Evolutionary conservation across 1,284 basidiomycete species (phyloP).

Genomic region (Leccinum subrobustum): DNA sequence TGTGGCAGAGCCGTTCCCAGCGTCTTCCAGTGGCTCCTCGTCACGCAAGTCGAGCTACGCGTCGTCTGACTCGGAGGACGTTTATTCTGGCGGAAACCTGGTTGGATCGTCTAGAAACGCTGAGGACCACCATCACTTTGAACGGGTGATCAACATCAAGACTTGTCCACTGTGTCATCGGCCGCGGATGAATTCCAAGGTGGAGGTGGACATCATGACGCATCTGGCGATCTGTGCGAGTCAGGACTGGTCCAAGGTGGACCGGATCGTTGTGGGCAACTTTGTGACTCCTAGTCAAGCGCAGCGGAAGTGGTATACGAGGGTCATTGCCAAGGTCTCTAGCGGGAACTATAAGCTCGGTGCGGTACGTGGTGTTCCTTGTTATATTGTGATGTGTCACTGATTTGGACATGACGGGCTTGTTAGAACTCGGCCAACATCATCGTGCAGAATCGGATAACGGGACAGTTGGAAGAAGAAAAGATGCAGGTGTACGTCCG

Average conservation of each 20-base stretch:
- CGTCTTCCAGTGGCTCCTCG: conserved; percentile 20
- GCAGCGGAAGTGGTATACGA: conserved; percentile 95
- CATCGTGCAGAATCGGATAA: conserved; percentile 88
- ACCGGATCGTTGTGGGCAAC: conserved; percentile 89
- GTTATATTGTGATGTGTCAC: not conserved
- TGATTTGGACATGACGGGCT: not conserved
- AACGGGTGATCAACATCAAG: conserved; percentile 93
- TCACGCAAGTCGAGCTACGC: conserved; percentile 36
- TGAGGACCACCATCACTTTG: conserved; percentile 52
- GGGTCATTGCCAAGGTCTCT: conserved; percentile 82
- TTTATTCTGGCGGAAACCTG: conserved; percentile 14
- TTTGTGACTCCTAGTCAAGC: conserved; percentile 96
- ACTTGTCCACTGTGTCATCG: conserved; percentile 93
- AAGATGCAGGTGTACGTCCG: conserved; percentile 98
- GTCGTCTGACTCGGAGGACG: conserved; percentile 48
- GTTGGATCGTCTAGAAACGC: conserved; percentile 1
- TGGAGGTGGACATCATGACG: conserved; percentile 91
- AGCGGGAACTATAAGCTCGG: conserved; percentile 88
- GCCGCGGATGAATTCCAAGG: conserved; percentile 79
- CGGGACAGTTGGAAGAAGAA: conserved; percentile 93
- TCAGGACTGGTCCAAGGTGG: conserved; percentile 87
- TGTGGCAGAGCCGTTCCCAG: conserved; percentile 29
- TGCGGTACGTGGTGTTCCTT: conserved; percentile 53
- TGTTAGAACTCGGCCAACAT: conserved; percentile 91
- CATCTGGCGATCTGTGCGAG: conserved; percentile 94